Evolutionary conservation across 768 basidiomycete genomes (phyloP).

Genomic region (Phaffia australis): DNA sequence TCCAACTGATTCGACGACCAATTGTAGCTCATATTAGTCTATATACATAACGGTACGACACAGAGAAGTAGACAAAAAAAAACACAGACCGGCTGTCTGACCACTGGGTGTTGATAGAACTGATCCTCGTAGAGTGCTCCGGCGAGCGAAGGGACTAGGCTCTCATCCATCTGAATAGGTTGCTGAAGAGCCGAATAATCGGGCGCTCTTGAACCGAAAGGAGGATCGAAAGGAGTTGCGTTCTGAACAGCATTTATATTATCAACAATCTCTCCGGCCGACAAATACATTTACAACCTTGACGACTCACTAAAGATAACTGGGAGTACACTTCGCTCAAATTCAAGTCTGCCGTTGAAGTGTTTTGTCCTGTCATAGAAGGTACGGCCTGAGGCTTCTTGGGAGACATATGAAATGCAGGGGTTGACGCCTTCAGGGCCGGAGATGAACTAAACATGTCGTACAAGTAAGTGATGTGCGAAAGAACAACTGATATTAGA

Average conservation of each 20-base stretch:
- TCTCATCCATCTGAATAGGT: neutral
- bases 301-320: constrained; percentile 20
- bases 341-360: neutral
- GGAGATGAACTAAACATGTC: constrained; percentile 7
- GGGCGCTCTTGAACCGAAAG: neutral
- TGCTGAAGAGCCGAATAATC: neutral
- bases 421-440: constrained; percentile 14
- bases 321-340: constrained; percentile 15
- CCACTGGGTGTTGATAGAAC: neutral
- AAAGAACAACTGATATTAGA: neutral
- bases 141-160: neutral
- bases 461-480: neutral
- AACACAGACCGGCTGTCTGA: constrained; percentile 20
- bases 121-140: constrained; percentile 2
- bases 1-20: constrained; percentile 44
- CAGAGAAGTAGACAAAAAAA: neutral
- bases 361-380: neutral
- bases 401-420: constrained; percentile 16
- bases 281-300: neutral
- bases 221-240: constrained; percentile 3
- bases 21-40: no score
- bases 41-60: neutral
- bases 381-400: neutral
- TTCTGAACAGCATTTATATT: neutral
- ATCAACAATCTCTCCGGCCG: neutral